phyloP scores from a whole-genome alignment of 2,329 filamentous ascomycete species.

The Cladobotryum mycophilum region DNA sequence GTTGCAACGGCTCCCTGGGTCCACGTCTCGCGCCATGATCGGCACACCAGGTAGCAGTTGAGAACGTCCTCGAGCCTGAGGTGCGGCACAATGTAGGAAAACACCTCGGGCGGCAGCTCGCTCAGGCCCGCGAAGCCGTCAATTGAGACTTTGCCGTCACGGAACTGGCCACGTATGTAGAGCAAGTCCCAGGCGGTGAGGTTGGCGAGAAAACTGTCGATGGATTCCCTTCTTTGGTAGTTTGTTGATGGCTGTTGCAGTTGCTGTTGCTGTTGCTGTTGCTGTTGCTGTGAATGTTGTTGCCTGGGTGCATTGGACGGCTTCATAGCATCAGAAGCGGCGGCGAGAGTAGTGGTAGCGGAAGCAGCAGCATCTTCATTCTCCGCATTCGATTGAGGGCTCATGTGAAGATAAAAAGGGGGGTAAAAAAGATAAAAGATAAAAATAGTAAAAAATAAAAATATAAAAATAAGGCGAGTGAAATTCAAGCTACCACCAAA shows the following conservation, averaged over 20 bases:
- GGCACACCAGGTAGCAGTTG: slow-evolving; percentile 21
- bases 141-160: slow-evolving; percentile 13
- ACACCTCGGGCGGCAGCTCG: slow-evolving; percentile 23
- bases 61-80: slow-evolving; percentile 21
- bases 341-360: too few relatives aligned
- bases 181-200: slow-evolving; percentile 24
- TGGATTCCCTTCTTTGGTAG: slow-evolving; percentile 4
- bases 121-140: slow-evolving; percentile 19
- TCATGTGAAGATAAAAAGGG: not conserved
- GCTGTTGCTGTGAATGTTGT: not conserved
- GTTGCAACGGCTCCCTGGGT: slow-evolving; percentile 16
- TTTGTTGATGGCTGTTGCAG: not conserved
- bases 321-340: not conserved
- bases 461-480: too few relatives aligned
- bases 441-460: too few relatives aligned
- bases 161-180: slow-evolving; percentile 19
- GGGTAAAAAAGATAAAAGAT: not conserved
- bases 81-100: slow-evolving; percentile 17
- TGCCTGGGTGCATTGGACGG: not conserved
- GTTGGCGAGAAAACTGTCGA: slow-evolving; percentile 19
- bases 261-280: not conserved
- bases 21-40: slow-evolving; percentile 21
- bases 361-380: not conserved
- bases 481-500: not conserved
- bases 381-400: not conserved